phyloP scores from a whole-genome alignment of 257 asterid species.

The Henckelia pumila region DNA sequence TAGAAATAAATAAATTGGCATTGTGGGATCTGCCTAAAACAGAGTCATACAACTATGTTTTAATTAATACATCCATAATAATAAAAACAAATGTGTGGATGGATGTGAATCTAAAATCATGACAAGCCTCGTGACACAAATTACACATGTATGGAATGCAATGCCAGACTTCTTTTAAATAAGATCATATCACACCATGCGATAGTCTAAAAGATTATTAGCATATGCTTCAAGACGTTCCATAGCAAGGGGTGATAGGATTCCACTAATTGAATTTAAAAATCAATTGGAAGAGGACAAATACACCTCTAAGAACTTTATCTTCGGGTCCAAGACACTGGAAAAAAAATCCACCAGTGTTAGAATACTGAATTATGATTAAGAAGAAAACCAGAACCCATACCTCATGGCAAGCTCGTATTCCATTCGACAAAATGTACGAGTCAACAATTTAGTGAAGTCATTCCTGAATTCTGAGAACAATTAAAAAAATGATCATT shows the following conservation, averaged over 20 bases:
- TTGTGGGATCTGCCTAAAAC: too few relatives aligned
- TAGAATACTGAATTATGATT: constrained; percentile 22
- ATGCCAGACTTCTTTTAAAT: constrained; percentile 9
- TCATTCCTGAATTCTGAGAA: constrained; percentile 60
- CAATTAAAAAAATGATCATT: constrained; percentile 16
- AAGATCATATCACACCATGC: constrained; percentile 53
- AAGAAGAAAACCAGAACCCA: neutral
- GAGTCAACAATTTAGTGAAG: constrained; percentile 47
- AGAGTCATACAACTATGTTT: too few relatives aligned
- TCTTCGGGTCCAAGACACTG: constrained; percentile 90
- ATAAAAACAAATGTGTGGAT: too few relatives aligned
- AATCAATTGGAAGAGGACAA: constrained; percentile 37
- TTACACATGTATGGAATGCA: too few relatives aligned
- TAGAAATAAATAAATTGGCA: too few relatives aligned
- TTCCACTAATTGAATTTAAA: constrained; percentile 44
- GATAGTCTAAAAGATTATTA: constrained; percentile 60
- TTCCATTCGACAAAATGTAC: constrained; percentile 67
- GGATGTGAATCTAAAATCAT: too few relatives aligned
- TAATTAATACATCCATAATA: too few relatives aligned
- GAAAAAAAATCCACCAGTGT: constrained; percentile 31
- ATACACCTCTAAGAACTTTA: constrained; percentile 52
- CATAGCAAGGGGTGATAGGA: constrained; percentile 55
- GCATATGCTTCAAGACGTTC: constrained; percentile 71
- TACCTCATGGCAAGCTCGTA: constrained; percentile 98
- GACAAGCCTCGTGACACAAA: too few relatives aligned